Base-by-base conservation (phyloP, 75 land plant species). In the Sequoiadendron giganteum region DNA sequence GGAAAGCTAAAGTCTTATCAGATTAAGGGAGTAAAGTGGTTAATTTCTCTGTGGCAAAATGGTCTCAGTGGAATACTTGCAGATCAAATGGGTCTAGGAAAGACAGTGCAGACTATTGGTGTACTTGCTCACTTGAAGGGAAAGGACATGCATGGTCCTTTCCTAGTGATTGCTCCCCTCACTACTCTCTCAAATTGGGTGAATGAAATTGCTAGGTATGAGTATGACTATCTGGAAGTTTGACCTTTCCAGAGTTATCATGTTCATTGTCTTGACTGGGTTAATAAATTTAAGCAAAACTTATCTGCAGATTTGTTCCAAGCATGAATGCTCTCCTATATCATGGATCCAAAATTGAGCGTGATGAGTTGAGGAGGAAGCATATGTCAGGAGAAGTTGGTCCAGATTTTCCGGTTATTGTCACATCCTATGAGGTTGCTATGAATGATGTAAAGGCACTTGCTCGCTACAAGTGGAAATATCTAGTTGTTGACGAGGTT, bases 1-100 rank as follows among this genome's bases (percentile, higher is more conserved):
- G 99, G 99, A 85, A 92, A 89, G 83, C 89, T 98, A 82, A 98
- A 98, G 89, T 76, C 96, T 18, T 98, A 98, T 77, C 99, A 98
- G 87, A 48, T 98, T 49, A 98, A 97, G 91, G 99, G 99, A 10
- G 94, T 98, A 5, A 97, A 98, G 88, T 98, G 99, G 99, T 76
- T 98, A 86, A 97, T 98, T 34, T 97, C 99, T 13, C 86, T 97
- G 88, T 97, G 96, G 96, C 97, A 97, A 89, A 98, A 98, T 95
- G 99, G 99, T 8, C 91, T 97, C 19, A 98, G 95, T 93, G 99
- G 99, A 18, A 98, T 98, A 75, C 92, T 98, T 77, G 99, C 99
- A 54, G 99, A 98, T 90, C 99, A 98, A 89, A 98, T 98, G 99
- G 99, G 99, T 1, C 94, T 98, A 73, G 99, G 99, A n/a, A 98